phyloP scores from a whole-genome alignment of 768 basidiomycete species.

The Myochromella boudieri region DNA sequence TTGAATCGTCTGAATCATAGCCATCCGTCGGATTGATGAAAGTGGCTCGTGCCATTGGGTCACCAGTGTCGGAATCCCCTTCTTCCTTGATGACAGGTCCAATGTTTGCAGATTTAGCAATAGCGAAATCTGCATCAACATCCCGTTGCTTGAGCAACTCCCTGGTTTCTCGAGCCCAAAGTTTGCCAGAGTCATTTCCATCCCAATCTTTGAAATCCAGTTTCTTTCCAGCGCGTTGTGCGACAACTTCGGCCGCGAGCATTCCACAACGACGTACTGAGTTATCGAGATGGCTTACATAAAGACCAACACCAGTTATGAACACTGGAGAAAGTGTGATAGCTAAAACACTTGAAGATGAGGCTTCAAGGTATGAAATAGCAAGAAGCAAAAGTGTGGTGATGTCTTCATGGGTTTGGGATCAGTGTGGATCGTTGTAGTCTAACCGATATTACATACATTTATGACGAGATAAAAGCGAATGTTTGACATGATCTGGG shows the following conservation, averaged over 20 bases:
- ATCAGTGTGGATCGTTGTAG: neutral
- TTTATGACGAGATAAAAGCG: constrained; percentile 69
- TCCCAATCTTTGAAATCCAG: constrained; percentile 87
- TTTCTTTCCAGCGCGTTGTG: constrained; percentile 57
- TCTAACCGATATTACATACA: constrained; percentile 49
- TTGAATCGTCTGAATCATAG: constrained; percentile 83
- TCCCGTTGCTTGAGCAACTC: constrained; percentile 50
- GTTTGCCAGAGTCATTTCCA: constrained; percentile 62
- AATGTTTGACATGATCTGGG: constrained; percentile 77
- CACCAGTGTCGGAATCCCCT: neutral
- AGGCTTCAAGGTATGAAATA: constrained; percentile 57
- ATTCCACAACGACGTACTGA: constrained; percentile 87
- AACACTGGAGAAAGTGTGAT: constrained; percentile 60
- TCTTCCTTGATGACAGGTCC: neutral
- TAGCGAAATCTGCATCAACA: constrained; percentile 41
- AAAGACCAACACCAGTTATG: constrained; percentile 66
- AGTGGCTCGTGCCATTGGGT: constrained; percentile 17
- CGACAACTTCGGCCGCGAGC: constrained; percentile 84
- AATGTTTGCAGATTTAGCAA: constrained; percentile 2
- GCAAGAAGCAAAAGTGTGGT: constrained; percentile 70
- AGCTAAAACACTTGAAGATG: constrained; percentile 42
- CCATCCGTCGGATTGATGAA: constrained; percentile 25
- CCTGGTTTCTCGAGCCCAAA: constrained; percentile 66
- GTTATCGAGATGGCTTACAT: constrained; percentile 76
- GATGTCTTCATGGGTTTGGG: constrained; percentile 48